Evolutionary conservation across 768 basidiomycete species (phyloP), one percentile per base, ranked within the genome.

Genomic region (Chlorophyllum brunneum): DNA sequence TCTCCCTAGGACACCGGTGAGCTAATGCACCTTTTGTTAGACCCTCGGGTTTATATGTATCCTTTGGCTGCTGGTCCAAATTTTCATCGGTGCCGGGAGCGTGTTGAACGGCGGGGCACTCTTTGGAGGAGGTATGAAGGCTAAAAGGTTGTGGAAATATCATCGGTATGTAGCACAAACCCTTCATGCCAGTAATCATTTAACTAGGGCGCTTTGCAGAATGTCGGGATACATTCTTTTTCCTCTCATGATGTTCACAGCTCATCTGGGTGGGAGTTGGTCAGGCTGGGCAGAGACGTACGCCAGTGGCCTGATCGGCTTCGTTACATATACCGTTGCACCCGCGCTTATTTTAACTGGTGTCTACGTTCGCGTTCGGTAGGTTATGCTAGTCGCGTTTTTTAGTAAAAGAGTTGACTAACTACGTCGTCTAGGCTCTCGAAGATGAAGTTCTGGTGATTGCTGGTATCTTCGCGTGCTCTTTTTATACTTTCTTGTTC

Each of bases 71-170:
- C 22, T 82, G 13, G 50, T 77, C 27, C 89, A 92, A 60, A 67
- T 79, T 5, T 51, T 73, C 7, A 15, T 91, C 0, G 91, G 91
- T 4, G 87, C 75, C 2, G 82, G 79, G n/a, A 88, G 85, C 44
- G 86, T 90, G 13, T 91, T 89, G 89, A 83, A 76, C 55, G 75
- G 70, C 5, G 90, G 90, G 9, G 74, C 73, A 13, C 71, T 74
- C 0, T 87, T 92, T 61, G 88, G 90, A 4, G 88, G 89, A 1
- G 82, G 79, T 11, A 65, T 72, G 38, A 84, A 79, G 63, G 88
- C 89, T 11, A 92, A 88, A 64, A 64, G 70, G 1, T 54, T 92
- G 16, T 93, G 90, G 86, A 93, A 92, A 63, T 92, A 89, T 58
- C 91, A 94, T 61, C 71, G 91, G 85, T 83, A 55, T 29, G 22